phyloP scores from a whole-genome alignment of 2,329 filamentous ascomycete genomes.

The Sporothrix protearum region DNA sequence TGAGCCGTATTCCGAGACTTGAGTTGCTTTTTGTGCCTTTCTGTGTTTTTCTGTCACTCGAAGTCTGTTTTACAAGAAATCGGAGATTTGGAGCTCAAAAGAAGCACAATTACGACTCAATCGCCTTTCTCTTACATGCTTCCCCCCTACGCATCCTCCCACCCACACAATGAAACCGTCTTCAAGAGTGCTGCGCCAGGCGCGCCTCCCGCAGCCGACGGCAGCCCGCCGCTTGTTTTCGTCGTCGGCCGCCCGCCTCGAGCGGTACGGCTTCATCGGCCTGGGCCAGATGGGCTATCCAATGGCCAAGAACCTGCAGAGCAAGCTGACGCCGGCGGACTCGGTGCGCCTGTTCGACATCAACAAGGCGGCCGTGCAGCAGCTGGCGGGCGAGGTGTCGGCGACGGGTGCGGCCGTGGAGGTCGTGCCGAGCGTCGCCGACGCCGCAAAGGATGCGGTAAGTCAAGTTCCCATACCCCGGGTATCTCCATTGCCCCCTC shows the following conservation, averaged over 20 bases:
- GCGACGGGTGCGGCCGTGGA: conserved; percentile 46
- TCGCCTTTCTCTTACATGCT: background rate
- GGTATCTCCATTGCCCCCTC: background rate
- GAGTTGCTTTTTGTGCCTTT: background rate
- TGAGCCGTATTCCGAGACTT: background rate
- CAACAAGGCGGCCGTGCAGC: conserved; percentile 48
- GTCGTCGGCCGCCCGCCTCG: conserved; percentile 44
- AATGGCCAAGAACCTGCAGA: conserved; percentile 61
- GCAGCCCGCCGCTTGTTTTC: conserved; percentile 41
- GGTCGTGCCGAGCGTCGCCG: conserved; percentile 44
- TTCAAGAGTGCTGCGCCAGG: conserved; percentile 31
- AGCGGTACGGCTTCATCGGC: conserved; percentile 58
- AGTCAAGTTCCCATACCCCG: conserved; percentile 29
- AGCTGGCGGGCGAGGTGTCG: conserved; percentile 47
- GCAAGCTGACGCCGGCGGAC: conserved; percentile 51
- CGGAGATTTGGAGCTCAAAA: conserved; percentile 15
- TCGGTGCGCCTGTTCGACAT: conserved; percentile 55
- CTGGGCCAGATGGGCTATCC: conserved; percentile 62
- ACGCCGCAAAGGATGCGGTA: conserved; percentile 53
- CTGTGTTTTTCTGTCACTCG: background rate
- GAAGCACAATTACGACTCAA: background rate
- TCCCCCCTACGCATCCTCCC: background rate
- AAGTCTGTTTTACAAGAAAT: conserved; percentile 7
- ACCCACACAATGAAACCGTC: conserved; percentile 30
- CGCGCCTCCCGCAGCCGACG: conserved; percentile 36